phyloP scores from a whole-genome alignment of 495 filamentous ascomycete genomes.

The Massariosphaeria phaeospora region DNA sequence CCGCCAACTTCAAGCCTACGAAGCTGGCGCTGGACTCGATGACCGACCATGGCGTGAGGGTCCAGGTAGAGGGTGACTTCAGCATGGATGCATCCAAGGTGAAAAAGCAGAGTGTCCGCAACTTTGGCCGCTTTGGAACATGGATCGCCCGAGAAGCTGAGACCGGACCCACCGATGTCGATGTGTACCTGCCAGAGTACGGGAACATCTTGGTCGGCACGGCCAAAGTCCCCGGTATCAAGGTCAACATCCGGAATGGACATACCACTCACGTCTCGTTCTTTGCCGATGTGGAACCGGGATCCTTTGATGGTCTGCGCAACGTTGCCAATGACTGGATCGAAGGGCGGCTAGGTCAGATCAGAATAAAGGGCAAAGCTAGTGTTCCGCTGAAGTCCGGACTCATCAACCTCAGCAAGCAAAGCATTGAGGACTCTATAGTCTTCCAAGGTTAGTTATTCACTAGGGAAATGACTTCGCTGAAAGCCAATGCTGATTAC shows the following conservation, averaged over 20 bases:
- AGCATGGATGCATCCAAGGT: slow-evolving; percentile 71
- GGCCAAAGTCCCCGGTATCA: slow-evolving; percentile 66
- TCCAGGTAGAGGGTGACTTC: slow-evolving; percentile 75
- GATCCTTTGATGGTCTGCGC: slow-evolving; percentile 70
- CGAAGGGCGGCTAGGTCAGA: slow-evolving; percentile 61
- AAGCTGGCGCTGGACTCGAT: slow-evolving; percentile 78
- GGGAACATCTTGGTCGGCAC: slow-evolving; percentile 70
- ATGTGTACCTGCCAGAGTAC: slow-evolving; percentile 81
- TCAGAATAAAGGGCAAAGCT: slow-evolving; percentile 67
- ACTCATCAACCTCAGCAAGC: slow-evolving; percentile 67
- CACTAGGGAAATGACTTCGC: not conserved
- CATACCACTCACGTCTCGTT: slow-evolving; percentile 72
- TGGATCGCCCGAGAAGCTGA: slow-evolving; percentile 74
- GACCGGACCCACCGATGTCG: slow-evolving; percentile 61
- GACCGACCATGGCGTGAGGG: slow-evolving; percentile 67
- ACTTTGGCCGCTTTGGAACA: slow-evolving; percentile 70
- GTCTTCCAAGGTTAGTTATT: slow-evolving; percentile 68
- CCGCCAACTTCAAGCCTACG: slow-evolving; percentile 72
- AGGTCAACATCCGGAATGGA: slow-evolving; percentile 69
- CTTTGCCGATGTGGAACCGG: slow-evolving; percentile 65
- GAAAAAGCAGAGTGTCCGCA: slow-evolving; percentile 60
- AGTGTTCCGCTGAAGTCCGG: slow-evolving; percentile 69
- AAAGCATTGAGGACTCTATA: slow-evolving; percentile 63
- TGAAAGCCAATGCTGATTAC: slow-evolving; percentile 38
- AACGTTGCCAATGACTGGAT: slow-evolving; percentile 85